These are phyloP conservation scores for Diplosphaera chodatii DNA, from an alignment of 139 green algal species.

Conservation along the genomic window DNA sequence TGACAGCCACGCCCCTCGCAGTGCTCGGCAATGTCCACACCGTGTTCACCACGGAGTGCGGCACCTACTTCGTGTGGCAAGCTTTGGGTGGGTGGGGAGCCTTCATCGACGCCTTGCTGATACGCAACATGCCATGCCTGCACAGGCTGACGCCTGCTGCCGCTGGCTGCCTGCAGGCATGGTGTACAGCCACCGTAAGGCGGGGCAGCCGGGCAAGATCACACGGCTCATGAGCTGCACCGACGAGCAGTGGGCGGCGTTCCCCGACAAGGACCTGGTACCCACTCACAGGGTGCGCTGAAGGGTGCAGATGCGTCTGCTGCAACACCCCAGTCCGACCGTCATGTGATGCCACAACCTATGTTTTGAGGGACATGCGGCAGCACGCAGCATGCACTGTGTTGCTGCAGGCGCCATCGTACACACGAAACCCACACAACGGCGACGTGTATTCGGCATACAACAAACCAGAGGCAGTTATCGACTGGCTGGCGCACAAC, in stretches of 20 bases:
- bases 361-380: too few relatives aligned
- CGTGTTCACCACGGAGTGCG: constrained; percentile 61
- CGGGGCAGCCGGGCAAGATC: constrained; percentile 58
- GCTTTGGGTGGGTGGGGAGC: not conserved
- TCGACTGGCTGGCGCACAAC: constrained; percentile 52
- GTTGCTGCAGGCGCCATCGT: constrained; percentile 7
- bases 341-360: too few relatives aligned
- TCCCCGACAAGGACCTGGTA: constrained; percentile 27
- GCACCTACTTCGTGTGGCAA: constrained; percentile 65
- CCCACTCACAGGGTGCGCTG: constrained; percentile 50
- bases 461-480: constrained; percentile 71
- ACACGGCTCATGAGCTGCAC: constrained; percentile 75
- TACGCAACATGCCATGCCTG: too few relatives aligned
- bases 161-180: constrained; percentile 19
- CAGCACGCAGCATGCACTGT: too few relatives aligned
- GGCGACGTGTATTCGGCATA: constrained; percentile 22
- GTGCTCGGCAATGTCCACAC: constrained; percentile 30
- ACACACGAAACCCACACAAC: constrained; percentile 6
- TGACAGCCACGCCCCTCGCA: too few relatives aligned
- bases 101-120: too few relatives aligned
- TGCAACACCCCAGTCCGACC: too few relatives aligned
- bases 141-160: too few relatives aligned
- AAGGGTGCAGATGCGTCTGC: too few relatives aligned
- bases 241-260: constrained; percentile 31
- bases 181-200: constrained; percentile 37